Conservation (phyloP, 2,329 filamentous ascomycete genomes). For the Mycocentrospora acerina region DNA sequence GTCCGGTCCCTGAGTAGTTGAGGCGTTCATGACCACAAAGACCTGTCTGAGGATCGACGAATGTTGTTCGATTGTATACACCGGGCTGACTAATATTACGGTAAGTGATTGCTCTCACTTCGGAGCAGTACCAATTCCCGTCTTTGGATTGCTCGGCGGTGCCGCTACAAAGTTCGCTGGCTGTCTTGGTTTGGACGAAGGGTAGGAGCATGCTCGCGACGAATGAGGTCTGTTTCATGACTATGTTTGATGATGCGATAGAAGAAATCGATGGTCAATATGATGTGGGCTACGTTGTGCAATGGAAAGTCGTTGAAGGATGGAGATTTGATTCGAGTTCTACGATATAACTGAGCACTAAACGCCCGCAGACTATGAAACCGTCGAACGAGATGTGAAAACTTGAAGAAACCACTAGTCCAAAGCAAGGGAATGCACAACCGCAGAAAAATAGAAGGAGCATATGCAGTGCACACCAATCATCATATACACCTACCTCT, state of each 20-base stretch:
- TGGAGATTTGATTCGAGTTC: not conserved
- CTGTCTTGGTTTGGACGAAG: slow-evolving; percentile 24
- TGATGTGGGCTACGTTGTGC: not conserved
- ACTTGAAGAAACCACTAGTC: slow-evolving; percentile 1
- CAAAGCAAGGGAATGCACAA: not conserved
- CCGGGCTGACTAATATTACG: slow-evolving; percentile 61
- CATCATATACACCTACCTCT: too few relatives aligned
- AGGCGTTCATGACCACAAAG: slow-evolving; percentile 57
- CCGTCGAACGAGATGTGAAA: not conserved
- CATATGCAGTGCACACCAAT: too few relatives aligned
- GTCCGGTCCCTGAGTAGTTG: slow-evolving; percentile 60
- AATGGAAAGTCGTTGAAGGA: not conserved
- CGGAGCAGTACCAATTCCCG: slow-evolving; percentile 68
- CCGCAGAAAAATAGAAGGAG: not conserved
- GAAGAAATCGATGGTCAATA: slow-evolving; percentile 7
- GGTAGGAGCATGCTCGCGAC: slow-evolving; percentile 11
- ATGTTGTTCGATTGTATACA: slow-evolving; percentile 64
- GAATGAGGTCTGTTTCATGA: slow-evolving; percentile 22
- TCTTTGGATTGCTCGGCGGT: slow-evolving; percentile 35
- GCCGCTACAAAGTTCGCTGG: slow-evolving; percentile 37
- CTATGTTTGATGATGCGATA: slow-evolving; percentile 13
- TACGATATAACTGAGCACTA: too few relatives aligned
- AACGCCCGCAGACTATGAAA: slow-evolving; percentile 1
- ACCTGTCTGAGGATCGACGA: slow-evolving; percentile 59
- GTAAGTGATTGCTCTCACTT: slow-evolving; percentile 69